Base-by-base conservation (phyloP, 495 filamentous ascomycete species). In the Staphylotrichum tortipilum region DNA sequence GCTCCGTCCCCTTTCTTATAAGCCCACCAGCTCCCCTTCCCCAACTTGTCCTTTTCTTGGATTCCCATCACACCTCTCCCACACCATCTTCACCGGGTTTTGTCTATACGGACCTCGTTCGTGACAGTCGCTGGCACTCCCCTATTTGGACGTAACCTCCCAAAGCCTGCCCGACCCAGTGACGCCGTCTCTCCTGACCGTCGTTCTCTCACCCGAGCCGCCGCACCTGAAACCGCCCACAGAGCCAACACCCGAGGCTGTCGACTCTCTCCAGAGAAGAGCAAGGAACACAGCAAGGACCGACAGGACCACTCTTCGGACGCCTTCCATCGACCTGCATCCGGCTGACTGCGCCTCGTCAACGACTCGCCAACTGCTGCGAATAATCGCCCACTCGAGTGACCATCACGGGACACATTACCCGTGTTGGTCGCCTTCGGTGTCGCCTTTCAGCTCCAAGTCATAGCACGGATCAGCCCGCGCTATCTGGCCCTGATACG, bases 1-100 rank as follows among this genome's bases (percentile, higher is more conserved):
- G 36, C 54, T 60, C 49, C 49, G 47, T 54, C 59, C 60, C 60
- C 53, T 55, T 63, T 43, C 52, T 65, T 62, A 60, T 60, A 61
- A 59, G 58, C 57, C 53, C 39, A 40, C 43, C 35, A 39, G 49
- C 50, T 56, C 54, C 61, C 62, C 52, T 54, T 56, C 55, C 52
- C 55, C 60, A 45, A 58, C 45, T 36, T 38, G 50, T 34, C 49
- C 36, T 48, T 55, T 56, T 55, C 54, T 60, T 57, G 50, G 51
- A 63, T 60, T 50, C 50, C 59, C 57, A 57, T 62, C 59, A 50
- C 55, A 56, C 22, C 44, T 53, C 53, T 52, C 46, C 23, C 56
- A 54, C 30, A 28, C 40, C 34, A n/a, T 47, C 49, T 47, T 50
- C 43, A 49, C 40, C 24, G 37, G 39, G 35, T 47, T 52, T 37